Evolutionary conservation across 2,329 filamentous ascomycete species (phyloP), one percentile per base, ranked within the genome.

Genomic region (Colletotrichum lupini): DNA sequence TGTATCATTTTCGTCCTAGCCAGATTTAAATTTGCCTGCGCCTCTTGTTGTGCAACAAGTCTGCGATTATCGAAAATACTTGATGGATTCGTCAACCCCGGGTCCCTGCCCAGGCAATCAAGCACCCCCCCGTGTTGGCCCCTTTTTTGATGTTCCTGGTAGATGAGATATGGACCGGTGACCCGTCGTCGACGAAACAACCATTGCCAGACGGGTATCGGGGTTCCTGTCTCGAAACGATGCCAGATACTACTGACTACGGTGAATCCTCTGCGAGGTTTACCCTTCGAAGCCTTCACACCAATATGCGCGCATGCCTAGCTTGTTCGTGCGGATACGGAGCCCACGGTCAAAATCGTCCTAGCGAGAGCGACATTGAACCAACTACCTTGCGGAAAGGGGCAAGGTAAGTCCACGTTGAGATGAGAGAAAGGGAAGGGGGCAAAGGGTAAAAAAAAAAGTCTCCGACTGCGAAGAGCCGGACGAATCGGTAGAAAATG

Each of bases 401-500:
- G 42, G 26, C 26, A 22, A 52, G 26, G 56, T 32, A 16, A 59
- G 57, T 46, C 14, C 37, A 63, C 46, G 16, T 32, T 32, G 60
- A 22, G 35, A 28, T 35, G 49, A 26, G 22, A 22, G 30, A 55
- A 12, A 37, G 30, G 35, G 42, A 64, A 64, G 58, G 58, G 65
- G 57, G 57, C 52, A 49, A 30, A 63, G 14, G 37, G 37, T 42
- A 37, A 32, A 8, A 32, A 60, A 60, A 35, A 57, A 67, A 63
- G 46, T 63, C 42, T 63, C 60, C 60, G 60, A 52, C 7, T 53
- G 11, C 30, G 37, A 72, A 60, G 37, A 72, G 70, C 70, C 70
- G 70, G 53, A 72, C 70, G 66, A 69, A 72, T 72, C 70, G 70
- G 70, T 60, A 72, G 66, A 69, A 64, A 42, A 42, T 69, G 65